Evolutionary conservation across 805 yeast genomes (phyloP), one percentile per base, ranked within the genome.

Genomic region (Candida krabiensis): DNA sequence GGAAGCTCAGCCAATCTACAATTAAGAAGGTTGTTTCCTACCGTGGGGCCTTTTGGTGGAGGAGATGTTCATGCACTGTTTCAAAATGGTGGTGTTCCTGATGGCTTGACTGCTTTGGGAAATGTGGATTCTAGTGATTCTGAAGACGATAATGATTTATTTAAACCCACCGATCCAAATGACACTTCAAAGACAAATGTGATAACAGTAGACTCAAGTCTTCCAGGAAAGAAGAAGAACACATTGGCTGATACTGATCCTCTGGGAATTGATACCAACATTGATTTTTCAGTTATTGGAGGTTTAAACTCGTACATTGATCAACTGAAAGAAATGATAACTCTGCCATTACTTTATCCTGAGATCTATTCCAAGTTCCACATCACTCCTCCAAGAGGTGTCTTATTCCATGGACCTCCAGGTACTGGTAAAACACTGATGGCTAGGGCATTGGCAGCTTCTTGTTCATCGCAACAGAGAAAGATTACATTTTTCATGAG

Each of bases 11-110:
- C 48, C 19, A 34, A 31, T 28, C 34, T 75, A 30, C 76, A 73
- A 19, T 58, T 84, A 28, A 74, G 89, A 53, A 74, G 96, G 28
- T 65, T 93, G 26, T 90, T 86, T 55, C 95, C 96, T 5, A 91
- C 96, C 0, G 88, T 89, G 12, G 99, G 99, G 0, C 99, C 99
- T 2, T 91, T 91, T 69, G 99, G 99, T 19, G 99, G 99, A 16
- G 83, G 91, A 44, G 97, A 91, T 57, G 95, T 88, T 1, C 75
- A 81, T 6, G 83, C 96, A 0, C 66, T 91, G 21, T 88, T 89
- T 61, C 56, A 53, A 24, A 90, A 93, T 5, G 73, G 76, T 32
- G 78, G 79, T 41, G 68, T 71, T 17, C 80, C 86, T 4, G 56
- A 48, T 39, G 50, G 76, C 8, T 42, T 62, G 22, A 57, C 67